These are phyloP conservation scores for Quillaja saponaria DNA, from an alignment of 306 rosid genomes.

Conservation along the genomic window DNA sequence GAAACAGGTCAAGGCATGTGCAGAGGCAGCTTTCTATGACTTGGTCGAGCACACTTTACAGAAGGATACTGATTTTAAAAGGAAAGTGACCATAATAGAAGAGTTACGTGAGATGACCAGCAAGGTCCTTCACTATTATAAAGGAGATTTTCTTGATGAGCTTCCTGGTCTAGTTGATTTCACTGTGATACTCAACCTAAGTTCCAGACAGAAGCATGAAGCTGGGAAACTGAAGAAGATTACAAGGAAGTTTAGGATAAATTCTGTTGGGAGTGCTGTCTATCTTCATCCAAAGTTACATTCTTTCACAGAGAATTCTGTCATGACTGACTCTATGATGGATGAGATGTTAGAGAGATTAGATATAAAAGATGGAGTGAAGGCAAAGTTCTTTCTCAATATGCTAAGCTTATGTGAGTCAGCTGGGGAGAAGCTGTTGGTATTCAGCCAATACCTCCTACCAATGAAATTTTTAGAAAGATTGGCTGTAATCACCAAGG, in stretches of 20 bases:
- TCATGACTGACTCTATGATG: constrained; percentile 34
- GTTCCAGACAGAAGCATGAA: constrained; percentile 45
- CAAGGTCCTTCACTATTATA: constrained; percentile 58
- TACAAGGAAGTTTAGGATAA: constrained; percentile 45
- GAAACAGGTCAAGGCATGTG: constrained; percentile 46
- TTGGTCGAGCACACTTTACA: constrained; percentile 57
- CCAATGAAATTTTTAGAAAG: constrained; percentile 61
- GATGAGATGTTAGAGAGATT: constrained; percentile 41
- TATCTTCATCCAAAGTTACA: constrained; percentile 54
- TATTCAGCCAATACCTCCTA: constrained; percentile 59
- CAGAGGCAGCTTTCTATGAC: constrained; percentile 44
- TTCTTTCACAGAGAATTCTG: constrained; percentile 32
- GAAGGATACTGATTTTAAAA: constrained; percentile 48
- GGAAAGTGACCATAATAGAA: constrained; percentile 53
- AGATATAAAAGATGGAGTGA: constrained; percentile 51
- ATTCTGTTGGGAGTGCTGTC: constrained; percentile 51
- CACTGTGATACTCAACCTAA: constrained; percentile 53
- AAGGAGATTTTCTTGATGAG: constrained; percentile 65
- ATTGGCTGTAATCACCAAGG: constrained; percentile 41
- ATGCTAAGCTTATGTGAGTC: constrained; percentile 46
- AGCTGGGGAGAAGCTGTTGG: constrained; percentile 52
- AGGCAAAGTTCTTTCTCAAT: constrained; percentile 55
- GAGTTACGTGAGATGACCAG: constrained; percentile 64
- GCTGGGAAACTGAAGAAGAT: constrained; percentile 39
- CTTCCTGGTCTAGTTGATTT: constrained; percentile 63